Percentiles rank a stretch among this genome's conserved stretches.
These are phyloP conservation scores for Pneumocystis oryctolagi DNA, from an alignment of 1,139 yeast genomes.

Conservation along the genomic window DNA sequence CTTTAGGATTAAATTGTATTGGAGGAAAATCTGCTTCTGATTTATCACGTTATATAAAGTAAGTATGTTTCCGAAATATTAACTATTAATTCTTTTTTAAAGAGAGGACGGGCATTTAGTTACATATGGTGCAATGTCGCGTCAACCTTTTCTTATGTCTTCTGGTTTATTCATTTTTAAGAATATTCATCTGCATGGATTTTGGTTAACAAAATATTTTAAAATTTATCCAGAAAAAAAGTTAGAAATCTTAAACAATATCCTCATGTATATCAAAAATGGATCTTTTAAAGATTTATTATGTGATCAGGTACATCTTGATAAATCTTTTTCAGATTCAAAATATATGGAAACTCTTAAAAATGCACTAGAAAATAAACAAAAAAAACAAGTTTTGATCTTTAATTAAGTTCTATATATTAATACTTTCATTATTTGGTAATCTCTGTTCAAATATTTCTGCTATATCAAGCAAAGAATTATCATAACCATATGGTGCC, in stretches of 20 bases:
- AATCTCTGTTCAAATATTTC: slow-evolving; percentile 13
- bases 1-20: slow-evolving; percentile 76
- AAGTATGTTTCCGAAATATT: slow-evolving; percentile 7
- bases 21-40: slow-evolving; percentile 78
- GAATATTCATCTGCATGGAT: slow-evolving; percentile 71
- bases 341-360: not conserved
- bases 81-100: not conserved
- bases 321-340: not conserved
- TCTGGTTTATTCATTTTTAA: slow-evolving; percentile 82
- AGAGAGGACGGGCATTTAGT: slow-evolving; percentile 40
- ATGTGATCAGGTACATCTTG: not conserved
- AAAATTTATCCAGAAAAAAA: slow-evolving; percentile 51
- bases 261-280: slow-evolving; percentile 19
- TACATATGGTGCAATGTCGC: slow-evolving; percentile 96
- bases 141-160: slow-evolving; percentile 81
- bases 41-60: slow-evolving; percentile 62
- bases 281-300: not conserved
- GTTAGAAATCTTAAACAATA: slow-evolving; percentile 40
- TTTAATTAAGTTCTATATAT: not conserved
- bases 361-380: not conserved
- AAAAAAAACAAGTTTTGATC: not conserved
- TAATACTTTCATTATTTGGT: not conserved
- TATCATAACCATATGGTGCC: slow-evolving; percentile 80
- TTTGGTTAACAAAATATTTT: slow-evolving; percentile 79
- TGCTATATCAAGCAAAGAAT: slow-evolving; percentile 37